Conservation (phyloP, 169 alveolate genomes). For the Amoebophrya sp. region DNA sequence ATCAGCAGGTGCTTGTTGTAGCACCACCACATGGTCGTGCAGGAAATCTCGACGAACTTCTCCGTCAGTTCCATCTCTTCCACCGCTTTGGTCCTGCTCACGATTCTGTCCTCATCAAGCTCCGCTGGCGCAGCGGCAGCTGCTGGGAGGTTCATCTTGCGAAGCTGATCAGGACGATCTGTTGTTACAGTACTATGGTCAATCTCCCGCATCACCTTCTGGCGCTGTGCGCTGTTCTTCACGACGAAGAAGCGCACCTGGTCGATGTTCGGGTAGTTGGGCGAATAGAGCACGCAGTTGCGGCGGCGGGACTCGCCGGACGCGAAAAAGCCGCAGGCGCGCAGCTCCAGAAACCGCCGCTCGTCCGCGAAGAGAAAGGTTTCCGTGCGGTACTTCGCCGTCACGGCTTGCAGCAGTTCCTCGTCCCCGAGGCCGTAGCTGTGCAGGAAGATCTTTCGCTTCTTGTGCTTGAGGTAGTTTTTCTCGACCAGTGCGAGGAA, state of each 20-base stretch:
- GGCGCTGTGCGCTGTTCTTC: neutral
- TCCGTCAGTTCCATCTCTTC: neutral
- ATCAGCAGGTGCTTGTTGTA: neutral
- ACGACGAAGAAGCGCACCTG: neutral
- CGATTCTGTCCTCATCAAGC: no score
- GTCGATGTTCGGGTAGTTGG: neutral
- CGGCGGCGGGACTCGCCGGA: neutral
- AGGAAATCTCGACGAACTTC: neutral
- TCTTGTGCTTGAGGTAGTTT: neutral
- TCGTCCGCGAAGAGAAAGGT: neutral
- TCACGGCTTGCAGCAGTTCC: neutral
- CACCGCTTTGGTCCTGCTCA: neutral
- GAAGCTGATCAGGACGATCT: no score
- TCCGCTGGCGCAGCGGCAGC: no score
- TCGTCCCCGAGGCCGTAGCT: neutral
- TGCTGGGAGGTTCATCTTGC: no score
- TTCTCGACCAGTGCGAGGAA: neutral
- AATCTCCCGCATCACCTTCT: neutral
- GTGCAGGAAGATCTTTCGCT: neutral
- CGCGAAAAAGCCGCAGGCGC: neutral
- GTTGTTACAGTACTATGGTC: neutral
- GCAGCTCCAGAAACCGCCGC: neutral
- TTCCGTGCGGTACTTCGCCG: neutral
- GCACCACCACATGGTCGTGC: neutral
- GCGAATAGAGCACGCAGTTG: neutral